Percentiles rank a stretch among this genome's conserved stretches.
These are phyloP conservation scores for Synchytrium microbalum DNA, from an alignment of 371 early-diverging fungal genomes.

Conservation along the genomic window DNA sequence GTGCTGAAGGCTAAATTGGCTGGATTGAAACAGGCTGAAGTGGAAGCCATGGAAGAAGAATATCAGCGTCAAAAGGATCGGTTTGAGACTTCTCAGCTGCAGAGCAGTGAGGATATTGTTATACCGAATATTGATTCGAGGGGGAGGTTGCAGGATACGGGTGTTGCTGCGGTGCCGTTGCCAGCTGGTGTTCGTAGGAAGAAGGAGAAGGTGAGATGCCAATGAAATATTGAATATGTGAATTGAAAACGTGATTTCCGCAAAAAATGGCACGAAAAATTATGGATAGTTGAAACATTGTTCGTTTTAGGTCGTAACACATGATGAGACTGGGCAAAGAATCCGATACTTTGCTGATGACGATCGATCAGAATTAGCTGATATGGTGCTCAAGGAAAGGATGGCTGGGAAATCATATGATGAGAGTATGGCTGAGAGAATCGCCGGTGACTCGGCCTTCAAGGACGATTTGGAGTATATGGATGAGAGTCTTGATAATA, in stretches of 20 bases:
- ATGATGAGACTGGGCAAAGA: slow-evolving; percentile 10
- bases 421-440: slow-evolving; percentile 61
- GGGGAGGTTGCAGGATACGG: slow-evolving; percentile 41
- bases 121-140: slow-evolving; percentile 60
- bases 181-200: slow-evolving; percentile 9
- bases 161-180: slow-evolving; percentile 6
- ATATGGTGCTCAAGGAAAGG: slow-evolving; percentile 62
- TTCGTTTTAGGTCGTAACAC: background rate
- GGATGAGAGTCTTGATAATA: slow-evolving; percentile 81
- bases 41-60: slow-evolving; percentile 59
- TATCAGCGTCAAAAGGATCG: slow-evolving; percentile 39
- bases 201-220: slow-evolving; percentile 37
- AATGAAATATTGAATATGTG: background rate
- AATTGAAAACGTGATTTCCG: too few species aligned
- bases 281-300: background rate
- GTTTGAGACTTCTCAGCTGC: slow-evolving; percentile 1
- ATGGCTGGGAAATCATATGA: slow-evolving; percentile 51
- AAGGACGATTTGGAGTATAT: slow-evolving; percentile 65
- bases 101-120: slow-evolving; percentile 24
- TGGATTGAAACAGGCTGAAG: slow-evolving; percentile 49
- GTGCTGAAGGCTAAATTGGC: slow-evolving; percentile 71
- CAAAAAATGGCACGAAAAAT: too few species aligned
- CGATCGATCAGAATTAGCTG: slow-evolving; percentile 40
- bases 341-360: slow-evolving; percentile 43
- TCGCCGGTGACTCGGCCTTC: slow-evolving; percentile 66